Evolutionary conservation across 1,284 basidiomycete species (phyloP), one percentile per base, ranked within the genome.

Genomic region (Bjerkandera adusta): DNA sequence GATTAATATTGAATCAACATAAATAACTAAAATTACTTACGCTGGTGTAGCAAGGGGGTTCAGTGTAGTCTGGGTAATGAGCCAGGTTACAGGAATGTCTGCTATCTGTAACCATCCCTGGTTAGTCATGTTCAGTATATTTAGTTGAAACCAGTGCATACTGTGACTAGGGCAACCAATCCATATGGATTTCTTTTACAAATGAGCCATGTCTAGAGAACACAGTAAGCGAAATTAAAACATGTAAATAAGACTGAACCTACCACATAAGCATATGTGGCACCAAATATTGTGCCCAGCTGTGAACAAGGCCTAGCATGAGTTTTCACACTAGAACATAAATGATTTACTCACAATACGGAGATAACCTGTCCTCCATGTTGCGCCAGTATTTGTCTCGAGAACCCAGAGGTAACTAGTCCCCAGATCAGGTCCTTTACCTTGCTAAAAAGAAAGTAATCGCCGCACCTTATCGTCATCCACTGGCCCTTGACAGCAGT

Each of bases 311-410:
- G n/a, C n/a, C n/a, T n/a, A 41, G 38, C 10, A 1, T 43, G 6
- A 15, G 27, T 5, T 41, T 8, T 20, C 5, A 7, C 11, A 12
- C 2, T 10, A 7, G 3, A 22, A 5, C 16, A 6, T 22, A 3
- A 11, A n/a, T 13, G n/a, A n/a, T n/a, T n/a, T 10, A 52, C 66
- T 52, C 47, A 76, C 75, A 27, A 76, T 57, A 45, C 76, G 70
- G 24, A 77, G 58, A 53, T 74, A 75, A 2, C 69, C 71, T 10
- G 71, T 66, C 35, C 74, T 64, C 68, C 71, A 75, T 8, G 75
- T 77, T 34, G 75, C 73, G 12, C 75, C 76, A 1, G 71, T 74
- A 51, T 73, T 77, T 7, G 73, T 75, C 51, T 77, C 73, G 25
- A 77, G 61, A 1, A 77, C 73, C 73, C 73, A 76, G 1, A 76